These are phyloP conservation scores for Trifolium fragiferum DNA, from an alignment of 306 rosid genomes.

Conservation along the genomic window DNA sequence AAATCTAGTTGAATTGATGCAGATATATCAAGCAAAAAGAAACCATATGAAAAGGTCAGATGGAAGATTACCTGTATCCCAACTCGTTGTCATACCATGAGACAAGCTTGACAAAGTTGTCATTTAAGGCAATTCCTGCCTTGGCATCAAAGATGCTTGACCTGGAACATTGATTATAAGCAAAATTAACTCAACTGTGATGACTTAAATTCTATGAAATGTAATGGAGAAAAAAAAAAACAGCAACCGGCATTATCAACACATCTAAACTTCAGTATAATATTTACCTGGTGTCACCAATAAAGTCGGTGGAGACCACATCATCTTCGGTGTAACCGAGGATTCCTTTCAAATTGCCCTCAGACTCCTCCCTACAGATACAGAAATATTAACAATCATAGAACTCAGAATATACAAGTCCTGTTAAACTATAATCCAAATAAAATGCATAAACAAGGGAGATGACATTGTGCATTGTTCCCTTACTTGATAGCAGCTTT, in stretches of 20 bases:
- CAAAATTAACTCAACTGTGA: not conserved
- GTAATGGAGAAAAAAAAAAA: not conserved
- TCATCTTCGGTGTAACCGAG: constrained; percentile 83
- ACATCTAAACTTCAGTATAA: not conserved
- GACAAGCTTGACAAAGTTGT: constrained; percentile 60
- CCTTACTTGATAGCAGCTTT: constrained; percentile 82
- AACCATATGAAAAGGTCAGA: not conserved
- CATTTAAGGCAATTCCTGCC: constrained; percentile 79
- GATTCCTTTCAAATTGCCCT: constrained; percentile 78
- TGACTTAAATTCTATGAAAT: not conserved
- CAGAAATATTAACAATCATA: not conserved
- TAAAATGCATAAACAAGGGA: not conserved
- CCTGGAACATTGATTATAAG: constrained; percentile 46
- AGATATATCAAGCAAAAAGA: not conserved
- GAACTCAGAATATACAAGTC: not conserved
- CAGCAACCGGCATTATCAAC: not conserved
- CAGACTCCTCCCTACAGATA: constrained; percentile 71
- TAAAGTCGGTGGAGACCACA: constrained; percentile 72
- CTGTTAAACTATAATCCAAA: not conserved
- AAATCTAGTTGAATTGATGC: not conserved
- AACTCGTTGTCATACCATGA: constrained; percentile 83
- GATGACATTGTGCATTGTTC: not conserved
- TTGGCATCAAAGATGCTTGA: constrained; percentile 80
- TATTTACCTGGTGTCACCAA: constrained; percentile 69
- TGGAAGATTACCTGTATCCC: constrained; percentile 72